Conservation (phyloP, 345 rosid species). For the Adansonia digitata region DNA sequence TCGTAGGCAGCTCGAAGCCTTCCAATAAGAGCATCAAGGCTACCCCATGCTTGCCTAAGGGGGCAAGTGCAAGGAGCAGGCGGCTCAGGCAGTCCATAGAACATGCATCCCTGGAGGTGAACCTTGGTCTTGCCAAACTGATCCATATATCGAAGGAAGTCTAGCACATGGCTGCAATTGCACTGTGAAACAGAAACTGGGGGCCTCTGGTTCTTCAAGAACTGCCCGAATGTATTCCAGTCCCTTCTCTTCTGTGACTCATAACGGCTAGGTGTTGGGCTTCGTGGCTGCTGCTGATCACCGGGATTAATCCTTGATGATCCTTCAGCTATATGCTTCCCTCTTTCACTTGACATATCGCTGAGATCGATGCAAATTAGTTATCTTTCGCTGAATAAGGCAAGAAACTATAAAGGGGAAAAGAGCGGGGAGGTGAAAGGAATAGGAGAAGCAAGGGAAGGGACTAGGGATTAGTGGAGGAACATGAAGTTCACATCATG, state of each 20-base stretch:
- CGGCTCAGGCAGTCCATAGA: slow-evolving; percentile 87
- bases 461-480: slow-evolving; percentile 22
- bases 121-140: slow-evolving; percentile 69
- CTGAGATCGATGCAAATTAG: slow-evolving; percentile 5
- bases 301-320: slow-evolving; percentile 14
- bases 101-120: slow-evolving; percentile 64
- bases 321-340: slow-evolving; percentile 35
- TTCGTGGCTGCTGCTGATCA: slow-evolving; percentile 25
- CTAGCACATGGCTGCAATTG: slow-evolving; percentile 49
- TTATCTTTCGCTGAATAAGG: slow-evolving; percentile 21
- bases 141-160: slow-evolving; percentile 53
- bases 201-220: slow-evolving; percentile 51
- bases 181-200: slow-evolving; percentile 49
- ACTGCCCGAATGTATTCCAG: slow-evolving; percentile 67
- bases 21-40: slow-evolving; percentile 88
- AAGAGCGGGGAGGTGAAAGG: too few species aligned
- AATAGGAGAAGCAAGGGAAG: slow-evolving; percentile 21
- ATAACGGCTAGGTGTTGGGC: slow-evolving; percentile 44
- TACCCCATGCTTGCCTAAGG: slow-evolving; percentile 85
- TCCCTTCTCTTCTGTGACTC: slow-evolving; percentile 63
- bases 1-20: slow-evolving; percentile 90
- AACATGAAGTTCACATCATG: slow-evolving; percentile 34
- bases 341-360: slow-evolving; percentile 43
- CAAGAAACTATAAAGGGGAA: slow-evolving; percentile 6
- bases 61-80: slow-evolving; percentile 91